Base-by-base conservation (phyloP, 306 rosid genomes). In the Cicer bijugum region DNA sequence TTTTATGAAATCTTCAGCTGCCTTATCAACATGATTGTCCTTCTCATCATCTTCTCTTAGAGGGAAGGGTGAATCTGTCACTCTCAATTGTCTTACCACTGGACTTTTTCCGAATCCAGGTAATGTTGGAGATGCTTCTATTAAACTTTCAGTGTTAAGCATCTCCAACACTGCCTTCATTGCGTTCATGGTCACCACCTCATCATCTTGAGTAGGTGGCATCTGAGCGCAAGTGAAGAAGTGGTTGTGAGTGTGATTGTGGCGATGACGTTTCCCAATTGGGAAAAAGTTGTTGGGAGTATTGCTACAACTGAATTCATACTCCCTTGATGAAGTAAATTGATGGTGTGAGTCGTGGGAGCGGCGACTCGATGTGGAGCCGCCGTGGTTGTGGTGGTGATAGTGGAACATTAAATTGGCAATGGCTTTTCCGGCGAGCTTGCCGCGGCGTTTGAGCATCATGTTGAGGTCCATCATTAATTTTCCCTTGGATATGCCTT, bases 291-390 rank as follows among this genome's bases (percentile, higher is more conserved):
- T 67, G 79, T 80, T 60, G 42, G 97, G 97, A 8, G 91, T 91
- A 88, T 84, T 87, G 78, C 92, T 89, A 77, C 97, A 90, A 85
- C 97, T 94, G 91, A 94, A 94, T 76, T 94, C 98, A 57, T 94
- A 94, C 38, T 94, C 97, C 8, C 86, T 80, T 9, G 71, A 16
- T 1, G 38, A 46, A 4, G 17, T 6, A n/a, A 69, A 45, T 63
- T 63, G 50, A 7, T 1, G 4, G 19, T 35, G 44, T 35, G 44
- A 56, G 3, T 56, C 39, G 1, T 56, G 37, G 4, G 35, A 35
- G 38, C 8, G 64, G 75, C 42, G 70, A 77, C 66, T 58, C 9
- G 82, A 42, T 72, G 76, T 4, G 67, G 80, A 38, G 64, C 17
- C 23, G 37, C 62, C 5, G 59, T 65, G 14, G 16, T 0, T 53